Evolutionary conservation across 148 eudicot genomes (phyloP).

Genomic region (Vaccinium myrtillus): DNA sequence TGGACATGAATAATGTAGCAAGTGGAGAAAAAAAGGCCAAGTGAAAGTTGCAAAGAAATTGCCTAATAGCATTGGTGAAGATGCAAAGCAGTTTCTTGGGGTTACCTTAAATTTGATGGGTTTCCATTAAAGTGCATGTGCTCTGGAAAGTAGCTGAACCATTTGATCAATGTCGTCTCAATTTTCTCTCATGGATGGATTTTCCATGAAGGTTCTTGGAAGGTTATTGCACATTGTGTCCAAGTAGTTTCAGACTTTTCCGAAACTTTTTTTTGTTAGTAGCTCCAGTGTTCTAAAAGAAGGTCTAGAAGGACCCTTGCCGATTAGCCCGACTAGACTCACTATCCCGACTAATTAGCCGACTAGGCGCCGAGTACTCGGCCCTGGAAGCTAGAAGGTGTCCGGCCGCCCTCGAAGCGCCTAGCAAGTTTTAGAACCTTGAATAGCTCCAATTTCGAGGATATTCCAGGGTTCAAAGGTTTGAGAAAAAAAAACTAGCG

Average conservation of each 20-base stretch:
- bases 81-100: slow-evolving; percentile 43
- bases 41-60: slow-evolving; percentile 18
- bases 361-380: no score
- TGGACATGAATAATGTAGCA: background rate
- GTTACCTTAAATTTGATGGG: background rate
- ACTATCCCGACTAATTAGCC: no score
- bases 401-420: no score
- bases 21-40: background rate
- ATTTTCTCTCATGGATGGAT: background rate
- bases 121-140: background rate
- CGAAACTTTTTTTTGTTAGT: no score
- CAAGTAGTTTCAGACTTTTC: background rate
- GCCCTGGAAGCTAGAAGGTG: no score
- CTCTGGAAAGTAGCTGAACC: background rate
- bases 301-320: no score
- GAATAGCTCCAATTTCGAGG: no score
- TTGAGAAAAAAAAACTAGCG: no score
- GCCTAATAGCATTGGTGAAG: background rate
- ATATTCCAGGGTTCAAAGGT: no score
- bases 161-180: background rate
- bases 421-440: no score
- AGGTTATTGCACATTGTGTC: background rate
- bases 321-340: no score
- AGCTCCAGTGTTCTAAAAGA: no score
- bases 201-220: slow-evolving; percentile 10